A percentile compares a stretch with the other conserved stretches of the same genome.
Evolutionary conservation across 2,329 filamentous ascomycete species (phyloP).

Genomic region (Venturia pyrina): DNA sequence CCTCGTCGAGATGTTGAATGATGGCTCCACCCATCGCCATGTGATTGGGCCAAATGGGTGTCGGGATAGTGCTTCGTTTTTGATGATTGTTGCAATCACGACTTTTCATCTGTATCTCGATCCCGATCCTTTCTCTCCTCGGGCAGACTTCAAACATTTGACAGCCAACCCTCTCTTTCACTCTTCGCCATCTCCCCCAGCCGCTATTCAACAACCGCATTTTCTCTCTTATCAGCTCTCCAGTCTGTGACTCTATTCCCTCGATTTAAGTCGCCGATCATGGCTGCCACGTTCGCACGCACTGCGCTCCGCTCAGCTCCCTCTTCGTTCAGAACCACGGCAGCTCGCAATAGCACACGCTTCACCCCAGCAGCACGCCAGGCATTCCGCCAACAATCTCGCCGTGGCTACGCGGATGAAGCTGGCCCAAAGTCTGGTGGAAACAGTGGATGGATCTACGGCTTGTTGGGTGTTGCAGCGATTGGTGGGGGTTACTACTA

Average conservation of each 20-base stretch:
- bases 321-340: conserved; percentile 14
- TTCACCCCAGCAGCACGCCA: conserved; percentile 49
- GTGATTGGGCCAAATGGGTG: neutral
- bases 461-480: conserved; percentile 24
- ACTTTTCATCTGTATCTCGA: neutral
- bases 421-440: conserved; percentile 32
- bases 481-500: conserved; percentile 19
- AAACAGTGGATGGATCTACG: conserved; percentile 31
- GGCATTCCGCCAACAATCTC: conserved; percentile 62
- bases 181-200: neutral
- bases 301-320: conserved; percentile 4
- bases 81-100: neutral
- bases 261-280: neutral
- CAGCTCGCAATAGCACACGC: conserved; percentile 27
- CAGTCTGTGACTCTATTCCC: neutral
- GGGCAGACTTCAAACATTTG: neutral
- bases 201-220: neutral
- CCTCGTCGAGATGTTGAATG: neutral
- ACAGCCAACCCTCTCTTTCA: neutral
- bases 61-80: neutral
- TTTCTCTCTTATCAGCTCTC: neutral
- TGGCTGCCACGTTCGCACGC: conserved; percentile 11
- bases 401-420: conserved; percentile 65
- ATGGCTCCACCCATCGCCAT: neutral
- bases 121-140: neutral